A percentile compares a stretch with the other conserved stretches of the same genome.
Evolutionary conservation across 23 red algal genomes (phyloP).

Genomic region (Rhodosorus marinus): DNA sequence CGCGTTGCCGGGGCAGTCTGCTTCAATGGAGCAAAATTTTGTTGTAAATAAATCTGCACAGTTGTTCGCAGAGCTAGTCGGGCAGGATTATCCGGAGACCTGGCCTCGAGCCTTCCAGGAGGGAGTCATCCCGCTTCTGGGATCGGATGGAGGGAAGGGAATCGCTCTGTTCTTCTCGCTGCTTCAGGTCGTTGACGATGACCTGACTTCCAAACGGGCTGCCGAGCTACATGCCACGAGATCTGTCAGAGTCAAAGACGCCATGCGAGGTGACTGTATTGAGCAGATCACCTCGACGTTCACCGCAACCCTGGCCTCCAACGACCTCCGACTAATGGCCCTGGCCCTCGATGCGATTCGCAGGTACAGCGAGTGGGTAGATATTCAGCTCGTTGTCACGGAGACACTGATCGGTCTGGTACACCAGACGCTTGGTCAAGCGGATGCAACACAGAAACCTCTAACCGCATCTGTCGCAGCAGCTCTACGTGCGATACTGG

Average conservation of each 20-base stretch:
- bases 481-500: slow-evolving; percentile 39
- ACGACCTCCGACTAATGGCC: not conserved
- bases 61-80: slow-evolving; percentile 33
- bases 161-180: slow-evolving; percentile 25
- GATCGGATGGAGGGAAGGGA: not conserved
- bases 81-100: slow-evolving; percentile 41
- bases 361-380: slow-evolving; percentile 68
- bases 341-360: slow-evolving; percentile 36
- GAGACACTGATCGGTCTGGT: slow-evolving; percentile 15
- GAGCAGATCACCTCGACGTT: slow-evolving; percentile 15
- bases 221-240: not conserved
- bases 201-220: slow-evolving; percentile 44
- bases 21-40: slow-evolving; percentile 4
- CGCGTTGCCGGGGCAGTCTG: not conserved
- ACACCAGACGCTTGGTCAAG: slow-evolving; percentile 15
- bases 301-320: not conserved
- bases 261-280: slow-evolving; percentile 45
- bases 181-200: slow-evolving; percentile 56
- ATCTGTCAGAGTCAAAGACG: slow-evolving; percentile 36
- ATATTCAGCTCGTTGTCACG: slow-evolving; percentile 40
- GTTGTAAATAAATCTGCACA: slow-evolving; percentile 69
- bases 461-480: slow-evolving; percentile 11
- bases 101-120: slow-evolving; percentile 41
- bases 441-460: not conserved
- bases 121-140: slow-evolving; percentile 19